These are phyloP conservation scores for Serendipita sp. DNA, from an alignment of 768 basidiomycete genomes.

Conservation along the genomic window DNA sequence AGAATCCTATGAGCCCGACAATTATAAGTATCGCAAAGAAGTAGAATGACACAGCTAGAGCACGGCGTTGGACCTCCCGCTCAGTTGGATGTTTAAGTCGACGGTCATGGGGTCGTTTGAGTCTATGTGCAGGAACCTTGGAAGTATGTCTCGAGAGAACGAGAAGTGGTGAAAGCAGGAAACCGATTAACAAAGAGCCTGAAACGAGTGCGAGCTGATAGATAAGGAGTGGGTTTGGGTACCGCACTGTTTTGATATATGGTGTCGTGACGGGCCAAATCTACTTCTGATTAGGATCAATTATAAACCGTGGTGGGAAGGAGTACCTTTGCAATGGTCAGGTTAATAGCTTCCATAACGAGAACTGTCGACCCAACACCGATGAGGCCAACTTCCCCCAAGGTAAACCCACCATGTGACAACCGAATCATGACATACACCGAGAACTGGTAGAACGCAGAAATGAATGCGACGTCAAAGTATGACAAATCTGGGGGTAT, in stretches of 20 bases:
- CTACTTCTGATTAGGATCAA: constrained; percentile 23
- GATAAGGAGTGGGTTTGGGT: constrained; percentile 80
- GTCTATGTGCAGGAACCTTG: constrained; percentile 47
- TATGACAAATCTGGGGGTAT: constrained; percentile 47
- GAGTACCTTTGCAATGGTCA: constrained; percentile 63
- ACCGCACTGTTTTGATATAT: constrained; percentile 80
- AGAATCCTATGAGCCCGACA: constrained; percentile 69
- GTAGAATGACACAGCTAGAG: constrained; percentile 77
- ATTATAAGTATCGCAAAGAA: constrained; percentile 60
- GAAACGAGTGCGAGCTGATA: constrained; percentile 89
- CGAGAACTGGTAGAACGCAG: constrained; percentile 80
- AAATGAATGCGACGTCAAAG: constrained; percentile 55
- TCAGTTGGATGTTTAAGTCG: constrained; percentile 23
- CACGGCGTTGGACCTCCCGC: constrained; percentile 63
- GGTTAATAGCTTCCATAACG: constrained; percentile 69
- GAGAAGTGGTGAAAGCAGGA: constrained; percentile 84
- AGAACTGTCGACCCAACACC: constrained; percentile 77
- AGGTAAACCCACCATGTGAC: constrained; percentile 81
- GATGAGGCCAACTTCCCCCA: constrained; percentile 84
- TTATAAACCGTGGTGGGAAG: neutral
- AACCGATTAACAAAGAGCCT: constrained; percentile 83
- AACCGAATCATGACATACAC: constrained; percentile 79
- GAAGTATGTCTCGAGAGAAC: constrained; percentile 85
- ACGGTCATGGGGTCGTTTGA: neutral
- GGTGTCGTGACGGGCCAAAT: constrained; percentile 65